phyloP scores from a whole-genome alignment of 75 land plant species.

The Selaginella moellendorffii region DNA sequence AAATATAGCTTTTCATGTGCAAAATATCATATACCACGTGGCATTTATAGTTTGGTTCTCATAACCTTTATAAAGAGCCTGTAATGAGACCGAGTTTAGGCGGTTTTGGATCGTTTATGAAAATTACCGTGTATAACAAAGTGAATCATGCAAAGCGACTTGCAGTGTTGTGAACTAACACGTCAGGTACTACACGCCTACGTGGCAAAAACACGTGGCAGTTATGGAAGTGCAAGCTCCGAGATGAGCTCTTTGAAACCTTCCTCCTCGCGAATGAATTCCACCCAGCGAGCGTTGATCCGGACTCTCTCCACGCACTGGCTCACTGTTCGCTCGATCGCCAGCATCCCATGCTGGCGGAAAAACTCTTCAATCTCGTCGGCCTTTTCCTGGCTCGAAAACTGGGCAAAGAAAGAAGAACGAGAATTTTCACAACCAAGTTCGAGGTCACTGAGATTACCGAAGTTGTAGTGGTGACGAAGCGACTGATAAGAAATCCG shows the following conservation, averaged over 20 bases:
- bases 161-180: no score
- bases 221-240: no score
- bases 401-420: conserved; percentile 26
- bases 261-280: conserved; percentile 31
- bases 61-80: no score
- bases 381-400: conserved; percentile 58
- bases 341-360: conserved; percentile 31
- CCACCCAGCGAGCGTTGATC: conserved; percentile 63
- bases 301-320: conserved; percentile 71
- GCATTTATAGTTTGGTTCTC: no score
- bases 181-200: no score
- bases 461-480: conserved; percentile 31
- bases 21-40: no score
- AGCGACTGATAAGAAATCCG: conserved; percentile 41
- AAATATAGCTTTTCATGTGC: no score
- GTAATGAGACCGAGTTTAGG: no score
- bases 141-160: no score
- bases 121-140: no score
- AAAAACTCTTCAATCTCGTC: conserved; percentile 65
- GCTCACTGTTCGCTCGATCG: conserved; percentile 63
- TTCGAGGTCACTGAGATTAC: neutral
- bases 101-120: no score
- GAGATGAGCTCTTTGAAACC: conserved; percentile 18
- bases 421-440: neutral
- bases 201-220: no score